Conservation (phyloP, 2,329 filamentous ascomycete genomes). For the Ceratocystiopsis minuta region DNA sequence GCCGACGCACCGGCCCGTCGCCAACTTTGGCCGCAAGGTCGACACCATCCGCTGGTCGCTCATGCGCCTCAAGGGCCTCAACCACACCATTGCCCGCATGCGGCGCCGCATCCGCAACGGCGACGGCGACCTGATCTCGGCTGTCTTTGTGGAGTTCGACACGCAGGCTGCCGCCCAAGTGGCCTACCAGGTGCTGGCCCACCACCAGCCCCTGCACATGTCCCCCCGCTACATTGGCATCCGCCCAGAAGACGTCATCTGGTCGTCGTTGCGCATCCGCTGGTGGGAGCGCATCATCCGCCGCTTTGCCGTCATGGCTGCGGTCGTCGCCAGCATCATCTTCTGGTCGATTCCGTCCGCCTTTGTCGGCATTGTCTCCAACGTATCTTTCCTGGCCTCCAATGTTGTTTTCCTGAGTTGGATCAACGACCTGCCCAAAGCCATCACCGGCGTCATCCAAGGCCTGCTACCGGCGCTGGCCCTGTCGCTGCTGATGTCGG, state of each 20-base stretch:
- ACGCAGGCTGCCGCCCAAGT: conserved; percentile 67
- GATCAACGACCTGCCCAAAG: conserved; percentile 49
- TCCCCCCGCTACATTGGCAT: conserved; percentile 70
- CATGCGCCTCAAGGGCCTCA: conserved; percentile 34
- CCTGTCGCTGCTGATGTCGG: conserved; percentile 64
- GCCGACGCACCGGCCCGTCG: conserved; percentile 48
- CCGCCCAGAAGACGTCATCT: conserved; percentile 65
- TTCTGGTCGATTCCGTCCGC: conserved; percentile 72
- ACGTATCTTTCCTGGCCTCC: conserved; percentile 53
- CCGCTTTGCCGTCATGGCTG: conserved; percentile 41
- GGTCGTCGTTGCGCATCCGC: conserved; percentile 51
- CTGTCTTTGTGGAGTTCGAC: conserved; percentile 87
- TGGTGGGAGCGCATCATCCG: conserved; percentile 66
- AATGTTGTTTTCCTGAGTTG: conserved; percentile 53
- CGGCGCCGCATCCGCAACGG: conserved; percentile 43
- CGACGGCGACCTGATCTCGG: conserved; percentile 44
- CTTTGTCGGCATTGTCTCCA: conserved; percentile 68
- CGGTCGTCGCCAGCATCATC: conserved; percentile 56
- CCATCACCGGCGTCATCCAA: conserved; percentile 61
- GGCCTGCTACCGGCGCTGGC: conserved; percentile 67
- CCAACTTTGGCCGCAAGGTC: conserved; percentile 54
- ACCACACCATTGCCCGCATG: conserved; percentile 21
- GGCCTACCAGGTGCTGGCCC: conserved; percentile 66
- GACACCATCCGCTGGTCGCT: conserved; percentile 80
- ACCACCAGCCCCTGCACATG: conserved; percentile 71